Percentiles rank a stretch among this genome's conserved stretches.
phyloP scores from a whole-genome alignment of 345 rosid species.

The Eucalyptus microcorys region DNA sequence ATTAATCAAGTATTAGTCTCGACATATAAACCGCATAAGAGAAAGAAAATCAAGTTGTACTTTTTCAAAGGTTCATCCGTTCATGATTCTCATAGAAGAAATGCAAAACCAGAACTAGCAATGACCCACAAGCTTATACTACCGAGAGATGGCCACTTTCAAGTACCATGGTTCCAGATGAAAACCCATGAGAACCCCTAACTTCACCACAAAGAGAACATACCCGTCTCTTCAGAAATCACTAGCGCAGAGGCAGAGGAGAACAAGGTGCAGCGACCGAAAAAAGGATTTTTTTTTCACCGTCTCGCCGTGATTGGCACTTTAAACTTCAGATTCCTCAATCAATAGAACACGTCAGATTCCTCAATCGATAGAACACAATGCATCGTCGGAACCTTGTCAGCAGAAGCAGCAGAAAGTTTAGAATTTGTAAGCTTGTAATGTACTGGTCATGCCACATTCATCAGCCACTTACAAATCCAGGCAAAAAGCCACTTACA shows the following conservation, averaged over 20 bases:
- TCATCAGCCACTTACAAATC: not conserved
- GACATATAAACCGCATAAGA: no score
- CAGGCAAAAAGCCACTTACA: not conserved
- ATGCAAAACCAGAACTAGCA: not conserved
- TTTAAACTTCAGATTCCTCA: not conserved
- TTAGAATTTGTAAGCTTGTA: not conserved
- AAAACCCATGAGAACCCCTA: no score
- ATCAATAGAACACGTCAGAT: not conserved
- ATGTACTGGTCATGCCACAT: not conserved
- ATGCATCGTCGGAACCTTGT: not conserved
- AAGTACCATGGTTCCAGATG: no score
- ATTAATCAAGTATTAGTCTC: no score
- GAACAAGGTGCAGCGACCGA: not conserved
- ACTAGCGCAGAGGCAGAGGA: not conserved
- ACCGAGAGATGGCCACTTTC: not conserved
- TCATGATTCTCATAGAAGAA: not conserved
- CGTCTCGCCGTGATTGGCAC: accelerated
- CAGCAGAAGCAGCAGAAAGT: not conserved
- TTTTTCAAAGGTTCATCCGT: not conserved
- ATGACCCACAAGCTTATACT: not conserved
- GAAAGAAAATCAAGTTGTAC: not conserved
- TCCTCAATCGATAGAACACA: not conserved
- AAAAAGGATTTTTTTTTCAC: not conserved
- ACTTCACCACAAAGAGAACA: no score
- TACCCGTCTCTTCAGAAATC: not conserved